A percentile compares a stretch with the other conserved stretches of the same genome.
phyloP scores from a whole-genome alignment of 352 stramenopile species.

The Phytophthora sojae region DNA sequence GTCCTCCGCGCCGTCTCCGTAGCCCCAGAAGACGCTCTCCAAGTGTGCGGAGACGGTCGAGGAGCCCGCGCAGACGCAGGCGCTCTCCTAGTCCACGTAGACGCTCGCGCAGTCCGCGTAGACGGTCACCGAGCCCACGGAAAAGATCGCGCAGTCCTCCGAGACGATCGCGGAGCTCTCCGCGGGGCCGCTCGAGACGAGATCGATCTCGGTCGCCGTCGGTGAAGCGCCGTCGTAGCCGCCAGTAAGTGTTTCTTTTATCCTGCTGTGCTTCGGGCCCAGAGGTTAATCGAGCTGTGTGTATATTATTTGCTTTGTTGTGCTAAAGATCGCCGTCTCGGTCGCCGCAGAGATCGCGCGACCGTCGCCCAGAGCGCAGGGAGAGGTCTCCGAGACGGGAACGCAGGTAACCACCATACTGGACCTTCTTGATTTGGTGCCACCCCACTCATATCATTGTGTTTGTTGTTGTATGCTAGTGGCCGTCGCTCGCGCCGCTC shows the following conservation, averaged over 20 bases:
- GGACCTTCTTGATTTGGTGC: neutral
- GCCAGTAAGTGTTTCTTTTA: constrained; percentile 22
- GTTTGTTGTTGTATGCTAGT: constrained; percentile 6
- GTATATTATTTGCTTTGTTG: neutral
- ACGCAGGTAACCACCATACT: constrained; percentile 10
- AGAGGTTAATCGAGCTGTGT: neutral
- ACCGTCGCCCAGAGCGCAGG: constrained; percentile 20
- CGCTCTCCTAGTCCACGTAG: constrained; percentile 20
- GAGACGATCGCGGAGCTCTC: constrained; percentile 30
- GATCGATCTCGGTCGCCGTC: constrained; percentile 32
- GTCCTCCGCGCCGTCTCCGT: constrained; percentile 11
- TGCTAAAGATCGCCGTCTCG: constrained; percentile 37
- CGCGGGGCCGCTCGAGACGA: constrained; percentile 27
- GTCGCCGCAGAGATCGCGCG: constrained; percentile 25
- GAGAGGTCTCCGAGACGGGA: constrained; percentile 16
- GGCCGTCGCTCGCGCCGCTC: constrained; percentile 32
- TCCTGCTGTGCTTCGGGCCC: neutral
- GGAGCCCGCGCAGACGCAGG: constrained; percentile 19
- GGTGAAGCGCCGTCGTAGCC: constrained; percentile 33
- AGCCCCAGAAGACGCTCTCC: constrained; percentile 32
- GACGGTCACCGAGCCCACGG: constrained; percentile 17
- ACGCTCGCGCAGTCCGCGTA: constrained; percentile 3
- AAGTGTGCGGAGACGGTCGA: constrained; percentile 19
- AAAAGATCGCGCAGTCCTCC: constrained; percentile 15
- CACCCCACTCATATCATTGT: neutral